Percentiles rank a stretch among this genome's conserved stretches.
These are phyloP conservation scores for Dictyostelium discoideum DNA, from an alignment of 78 protist genomes.

Conservation along the genomic window dicty_2.7 NC_007088.5:3842501-3843000, in stretches of 20 bases:
- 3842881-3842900: conserved; percentile 56
- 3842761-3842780: conserved; percentile 12
- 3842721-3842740: not conserved
- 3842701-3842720: conserved; percentile 38
- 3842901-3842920: conserved; percentile 68
- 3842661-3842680: conserved; percentile 68
- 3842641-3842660: conserved; percentile 52
- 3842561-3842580: conserved; percentile 40
- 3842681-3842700: conserved; percentile 70
- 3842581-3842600: conserved; percentile 32
- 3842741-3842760: conserved; percentile 33
- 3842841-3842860: conserved; percentile 15
- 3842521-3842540: conserved; percentile 64
- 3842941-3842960: conserved; percentile 58
- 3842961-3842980: conserved; percentile 54
- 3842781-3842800: conserved; percentile 70
- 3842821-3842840: conserved; percentile 66
- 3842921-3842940: conserved; percentile 33
- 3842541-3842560: conserved; percentile 40
- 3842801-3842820: conserved; percentile 58
- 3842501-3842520: conserved; percentile 23
- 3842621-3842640: conserved; percentile 30
- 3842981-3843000: conserved; percentile 45
- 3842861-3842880: conserved; percentile 74
- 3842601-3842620: not conserved